Evolutionary conservation across 257 asterid genomes (phyloP).

Genomic region (Nicotiana noctiflora): DNA sequence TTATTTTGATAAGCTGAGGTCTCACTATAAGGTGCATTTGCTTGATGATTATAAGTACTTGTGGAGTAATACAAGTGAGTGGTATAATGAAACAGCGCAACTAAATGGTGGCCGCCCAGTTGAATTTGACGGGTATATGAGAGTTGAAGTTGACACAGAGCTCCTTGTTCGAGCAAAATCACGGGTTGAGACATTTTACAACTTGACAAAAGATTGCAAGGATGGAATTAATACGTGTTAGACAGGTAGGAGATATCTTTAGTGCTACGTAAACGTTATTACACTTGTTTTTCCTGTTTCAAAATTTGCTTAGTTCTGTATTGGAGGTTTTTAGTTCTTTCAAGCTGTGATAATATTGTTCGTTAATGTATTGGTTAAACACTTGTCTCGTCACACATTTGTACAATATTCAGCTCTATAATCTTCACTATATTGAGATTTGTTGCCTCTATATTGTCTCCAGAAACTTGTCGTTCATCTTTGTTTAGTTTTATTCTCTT

Average conservation of each 20-base stretch:
- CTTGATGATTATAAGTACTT: conserved; percentile 70
- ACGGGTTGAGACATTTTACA: conserved; percentile 77
- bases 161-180: conserved; percentile 78
- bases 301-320: not conserved
- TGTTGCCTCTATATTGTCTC: not conserved
- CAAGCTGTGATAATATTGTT: not conserved
- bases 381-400: not conserved
- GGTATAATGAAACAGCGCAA: conserved; percentile 76
- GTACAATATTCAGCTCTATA: not conserved
- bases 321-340: not conserved
- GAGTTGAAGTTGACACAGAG: conserved; percentile 95
- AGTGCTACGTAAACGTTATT: not conserved
- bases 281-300: not conserved
- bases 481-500: not conserved
- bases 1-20: conserved; percentile 89
- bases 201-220: conserved; percentile 86
- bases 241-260: conserved; percentile 12
- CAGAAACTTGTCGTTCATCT: not conserved
- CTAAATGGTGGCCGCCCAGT: conserved; percentile 66
- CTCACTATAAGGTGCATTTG: conserved; percentile 81
- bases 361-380: not conserved
- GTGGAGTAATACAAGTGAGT: conserved; percentile 88
- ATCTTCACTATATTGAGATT: not conserved
- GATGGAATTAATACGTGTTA: conserved; percentile 84
- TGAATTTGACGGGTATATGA: conserved; percentile 89